phyloP scores from a whole-genome alignment of 441 rosid genomes.

The Macaranga tanarius region DNA sequence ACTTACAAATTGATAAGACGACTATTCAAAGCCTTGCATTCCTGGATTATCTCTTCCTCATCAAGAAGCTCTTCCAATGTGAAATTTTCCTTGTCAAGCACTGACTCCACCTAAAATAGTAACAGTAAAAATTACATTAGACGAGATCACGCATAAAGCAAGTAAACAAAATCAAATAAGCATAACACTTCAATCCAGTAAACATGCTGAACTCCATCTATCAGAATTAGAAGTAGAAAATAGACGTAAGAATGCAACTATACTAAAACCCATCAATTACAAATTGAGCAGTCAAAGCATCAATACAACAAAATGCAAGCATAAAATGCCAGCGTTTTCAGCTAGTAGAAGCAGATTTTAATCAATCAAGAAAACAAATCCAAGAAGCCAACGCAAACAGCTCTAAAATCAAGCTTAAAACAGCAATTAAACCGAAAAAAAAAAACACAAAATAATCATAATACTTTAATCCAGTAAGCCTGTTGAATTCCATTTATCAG shows the following conservation, averaged over 20 bases:
- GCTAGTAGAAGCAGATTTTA: not conserved
- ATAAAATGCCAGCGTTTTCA: not conserved
- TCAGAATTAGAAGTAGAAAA: not conserved
- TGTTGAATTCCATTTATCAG: too few species aligned
- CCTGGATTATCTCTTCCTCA: conserved; percentile 98
- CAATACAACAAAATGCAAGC: not conserved
- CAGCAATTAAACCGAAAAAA: too few species aligned
- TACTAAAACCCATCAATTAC: not conserved
- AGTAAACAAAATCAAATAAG: not conserved
- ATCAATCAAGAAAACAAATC: not conserved
- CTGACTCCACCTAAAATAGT: conserved; percentile 70
- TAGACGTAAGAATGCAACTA: not conserved
- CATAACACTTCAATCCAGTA: too few species aligned
- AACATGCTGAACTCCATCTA: too few species aligned
- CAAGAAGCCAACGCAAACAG: not conserved
- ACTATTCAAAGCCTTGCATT: conserved; percentile 90
- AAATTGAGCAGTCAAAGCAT: too few species aligned
- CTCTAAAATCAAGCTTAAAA: not conserved
- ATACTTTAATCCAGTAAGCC: too few species aligned
- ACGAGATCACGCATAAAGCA: not conserved
- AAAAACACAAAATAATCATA: too few species aligned
- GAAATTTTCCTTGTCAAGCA: conserved; percentile 85
- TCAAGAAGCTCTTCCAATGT: conserved; percentile 94
- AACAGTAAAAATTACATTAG: not conserved
- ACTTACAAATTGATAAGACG: conserved; percentile 89